These are phyloP conservation scores for Coemansia sp. DNA, from an alignment of 192 early-diverging fungal species.

Conservation along the genomic window DNA sequence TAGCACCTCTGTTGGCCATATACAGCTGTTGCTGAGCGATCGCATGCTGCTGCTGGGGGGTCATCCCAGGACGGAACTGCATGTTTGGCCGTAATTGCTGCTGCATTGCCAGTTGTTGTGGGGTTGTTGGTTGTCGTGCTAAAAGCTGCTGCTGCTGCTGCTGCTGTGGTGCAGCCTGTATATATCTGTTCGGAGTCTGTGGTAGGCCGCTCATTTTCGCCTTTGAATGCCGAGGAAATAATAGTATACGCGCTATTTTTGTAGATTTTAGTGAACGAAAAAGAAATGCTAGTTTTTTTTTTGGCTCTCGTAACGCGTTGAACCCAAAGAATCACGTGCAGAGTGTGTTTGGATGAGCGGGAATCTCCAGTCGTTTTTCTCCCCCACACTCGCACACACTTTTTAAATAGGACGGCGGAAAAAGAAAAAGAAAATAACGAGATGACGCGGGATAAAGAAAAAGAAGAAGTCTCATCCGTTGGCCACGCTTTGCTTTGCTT, in stretches of 20 bases:
- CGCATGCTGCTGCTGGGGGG: conserved; percentile 16
- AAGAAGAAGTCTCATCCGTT: not conserved
- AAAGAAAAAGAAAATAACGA: not conserved
- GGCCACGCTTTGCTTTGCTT: not conserved
- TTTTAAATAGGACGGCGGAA: not conserved
- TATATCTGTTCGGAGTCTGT: conserved; percentile 41
- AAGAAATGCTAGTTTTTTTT: not conserved
- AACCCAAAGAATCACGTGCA: not conserved
- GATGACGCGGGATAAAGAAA: not conserved
- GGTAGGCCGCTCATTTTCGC: conserved; percentile 38
- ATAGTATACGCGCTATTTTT: not conserved
- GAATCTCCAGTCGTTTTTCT: not conserved
- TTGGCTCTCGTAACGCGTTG: not conserved
- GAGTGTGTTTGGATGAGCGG: not conserved
- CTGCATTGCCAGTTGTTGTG: conserved; percentile 26
- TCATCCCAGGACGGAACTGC: conserved; percentile 31
- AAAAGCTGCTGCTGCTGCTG: conserved; percentile 20
- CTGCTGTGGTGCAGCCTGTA: conserved; percentile 18
- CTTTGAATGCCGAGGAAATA: no score
- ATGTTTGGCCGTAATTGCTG: conserved; percentile 32
- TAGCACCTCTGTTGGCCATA: conserved; percentile 8
- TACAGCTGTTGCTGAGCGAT: not conserved
- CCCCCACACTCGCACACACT: not conserved
- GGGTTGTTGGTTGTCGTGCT: not conserved
- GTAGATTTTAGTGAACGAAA: not conserved